Evolutionary conservation across 1,284 basidiomycete species (phyloP), one percentile per base, ranked within the genome.

Genomic region (Anthracocystis walkeri): DNA sequence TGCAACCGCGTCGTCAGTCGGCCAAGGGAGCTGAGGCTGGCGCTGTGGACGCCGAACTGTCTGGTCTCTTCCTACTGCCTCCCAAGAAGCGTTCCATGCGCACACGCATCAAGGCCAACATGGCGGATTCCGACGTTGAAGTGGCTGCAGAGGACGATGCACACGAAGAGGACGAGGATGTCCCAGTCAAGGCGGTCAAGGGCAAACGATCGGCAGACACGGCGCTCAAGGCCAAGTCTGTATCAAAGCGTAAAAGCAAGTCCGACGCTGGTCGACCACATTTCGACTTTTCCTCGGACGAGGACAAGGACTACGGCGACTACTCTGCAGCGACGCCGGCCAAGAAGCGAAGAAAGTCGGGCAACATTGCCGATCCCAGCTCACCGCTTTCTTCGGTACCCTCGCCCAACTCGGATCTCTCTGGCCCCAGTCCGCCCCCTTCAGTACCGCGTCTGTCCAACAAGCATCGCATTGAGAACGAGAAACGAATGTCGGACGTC

Each of bases 51-150:
- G 27, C 64, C 18, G 69, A 67, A 45, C 50, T 72, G 21, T 65
- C 66, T 3, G 72, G 72, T 4, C 54, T 70, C 16, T 69, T 75
- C 51, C 41, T 82, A 0, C 57, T 84, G 21, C 82, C 82, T 23
- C 75, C 79, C 27, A 84, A 83, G 74, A 84, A 84, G 61, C 69
- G 82, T 7, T 66, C 75, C 8, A 70, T 76, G 48, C 72, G 81
- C 20, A 82, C 82, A 1, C 77, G 82, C 52, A 69, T 82, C 59
- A 82, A 82, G 54, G 81, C 81, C 0, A 68, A 49, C n/a, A 20
- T 59, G 42, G 44, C 60, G 14, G 49, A 58, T 1, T 66, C 66
- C 18, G 66, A 68, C 20, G 65, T 65, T 4, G 73, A 64, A 6
- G 54, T 41, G 12, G 70, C 59, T 4, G 40, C 44, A 6, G 45